Percentiles rank a stretch among this genome's conserved stretches.
phyloP scores from a whole-genome alignment of 2,329 filamentous ascomycete species.

The Penicillium sp. region DNA sequence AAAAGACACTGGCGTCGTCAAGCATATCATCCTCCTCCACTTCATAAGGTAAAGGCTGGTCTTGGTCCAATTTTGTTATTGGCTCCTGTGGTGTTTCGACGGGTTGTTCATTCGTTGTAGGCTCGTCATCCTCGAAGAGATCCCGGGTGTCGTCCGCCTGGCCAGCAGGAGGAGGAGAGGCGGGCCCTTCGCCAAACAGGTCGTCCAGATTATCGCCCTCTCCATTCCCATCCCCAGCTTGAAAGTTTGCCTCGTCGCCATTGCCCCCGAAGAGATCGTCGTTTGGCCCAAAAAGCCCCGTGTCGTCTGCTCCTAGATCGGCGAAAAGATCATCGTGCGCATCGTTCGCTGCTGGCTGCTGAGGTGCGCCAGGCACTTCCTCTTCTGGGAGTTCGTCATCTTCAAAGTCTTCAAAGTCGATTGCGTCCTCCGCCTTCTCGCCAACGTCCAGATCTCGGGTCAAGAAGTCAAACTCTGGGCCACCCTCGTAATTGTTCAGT shows the following conservation, averaged over 20 bases:
- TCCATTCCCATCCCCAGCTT: conserved; percentile 8
- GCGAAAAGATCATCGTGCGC: conserved; percentile 47
- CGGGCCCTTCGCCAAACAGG: conserved; percentile 42
- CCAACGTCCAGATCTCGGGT: conserved; percentile 40
- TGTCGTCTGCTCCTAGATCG: conserved; percentile 34
- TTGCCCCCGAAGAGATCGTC: conserved; percentile 23
- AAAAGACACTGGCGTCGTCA: conserved; percentile 25
- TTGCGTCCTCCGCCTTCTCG: conserved; percentile 85
- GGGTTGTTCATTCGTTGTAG: conserved; percentile 12
- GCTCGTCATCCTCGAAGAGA: conserved; percentile 29
- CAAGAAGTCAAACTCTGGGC: conserved; percentile 37
- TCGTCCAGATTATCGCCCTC: conserved; percentile 40
- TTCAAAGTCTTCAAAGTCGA: conserved; percentile 85
- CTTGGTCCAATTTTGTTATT: conserved; percentile 14
- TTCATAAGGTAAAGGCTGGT: conserved; percentile 21
- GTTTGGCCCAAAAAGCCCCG: conserved; percentile 26
- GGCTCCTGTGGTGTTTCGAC: conserved; percentile 17
- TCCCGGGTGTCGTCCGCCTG: conserved; percentile 28
- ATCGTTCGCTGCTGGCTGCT: conserved; percentile 44
- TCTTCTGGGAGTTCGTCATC: conserved; percentile 82
- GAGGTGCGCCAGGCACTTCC: conserved; percentile 21
- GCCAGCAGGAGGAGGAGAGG: conserved; percentile 28
- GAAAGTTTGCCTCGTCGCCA: conserved; percentile 20
- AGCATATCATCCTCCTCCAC: conserved; percentile 23
- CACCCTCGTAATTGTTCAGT: conserved; percentile 35